Base-by-base conservation (phyloP, 495 filamentous ascomycete species). In the Aspergillus coremiiformis region DNA sequence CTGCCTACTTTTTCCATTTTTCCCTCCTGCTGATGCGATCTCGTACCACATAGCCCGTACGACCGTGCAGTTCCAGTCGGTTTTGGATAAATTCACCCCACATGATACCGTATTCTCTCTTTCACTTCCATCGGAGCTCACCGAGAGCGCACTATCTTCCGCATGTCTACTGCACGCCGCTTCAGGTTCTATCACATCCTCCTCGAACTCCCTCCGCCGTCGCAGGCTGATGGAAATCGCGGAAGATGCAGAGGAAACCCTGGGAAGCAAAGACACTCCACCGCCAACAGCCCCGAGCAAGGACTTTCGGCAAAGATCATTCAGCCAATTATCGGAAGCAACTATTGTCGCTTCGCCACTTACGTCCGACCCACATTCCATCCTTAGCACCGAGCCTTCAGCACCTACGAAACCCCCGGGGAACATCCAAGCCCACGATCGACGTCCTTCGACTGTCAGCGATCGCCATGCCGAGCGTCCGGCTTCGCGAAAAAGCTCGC, bases 141-240 rank as follows among this genome's bases (percentile, higher is more conserved):
- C 81, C 57, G 94, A 98, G 63, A 83, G 86, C 51, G 84, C 88
- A 44, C 80, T 98, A 41, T 90, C 89, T 29, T 84, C 90, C 14
- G 89, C 87, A 47, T 96, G 90, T 67, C 86, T 89, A 14, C 78
- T 95, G 41, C 93, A 98, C 67, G 86, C 90, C 19, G 89, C 90
- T 10, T 87, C 90, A 22, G 85, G 85, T 22, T 94, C 91, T 9
- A 87, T 87, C 42, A 89, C 84, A 26, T 95, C 90, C 10, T 95
- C 90, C 2, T 87, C 83, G 30, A 88, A 84, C 64, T 94, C 87
- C 27, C 74, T 90, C 54, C 84, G 83, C 39, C 77, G 80, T 67
- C 78, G 83, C 51, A 81, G 84, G 55, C 70, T 97, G 63, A 84
- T 89, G 74, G 93, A 93, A 67, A 97, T 96, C 62, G 84, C 86